Evolutionary conservation across 805 yeast genomes (phyloP).

Genomic region (Ogataea ramenticola): DNA sequence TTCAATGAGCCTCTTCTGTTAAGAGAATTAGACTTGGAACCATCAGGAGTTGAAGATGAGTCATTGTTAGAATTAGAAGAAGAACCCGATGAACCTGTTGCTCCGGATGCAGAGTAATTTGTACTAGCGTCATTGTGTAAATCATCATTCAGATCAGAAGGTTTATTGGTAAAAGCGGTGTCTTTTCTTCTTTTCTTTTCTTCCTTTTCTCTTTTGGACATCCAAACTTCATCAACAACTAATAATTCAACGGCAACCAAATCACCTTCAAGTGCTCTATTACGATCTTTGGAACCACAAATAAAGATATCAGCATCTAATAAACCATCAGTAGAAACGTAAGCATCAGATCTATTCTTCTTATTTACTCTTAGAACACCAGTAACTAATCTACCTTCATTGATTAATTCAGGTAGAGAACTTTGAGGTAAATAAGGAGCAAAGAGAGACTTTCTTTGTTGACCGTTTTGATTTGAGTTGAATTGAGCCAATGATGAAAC

Average conservation of each 20-base stretch:
- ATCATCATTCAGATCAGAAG: constrained; percentile 47
- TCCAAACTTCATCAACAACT: constrained; percentile 97
- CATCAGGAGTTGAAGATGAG: constrained; percentile 28
- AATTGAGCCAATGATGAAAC: constrained; percentile 41
- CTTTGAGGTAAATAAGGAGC: constrained; percentile 96
- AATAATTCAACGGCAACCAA: constrained; percentile 91
- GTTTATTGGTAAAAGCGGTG: constrained; percentile 22
- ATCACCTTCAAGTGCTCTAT: constrained; percentile 95
- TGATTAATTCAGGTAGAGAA: constrained; percentile 79
- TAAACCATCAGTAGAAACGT: constrained; percentile 94
- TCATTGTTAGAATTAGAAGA: constrained; percentile 24
- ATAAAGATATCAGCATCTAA: constrained; percentile 95
- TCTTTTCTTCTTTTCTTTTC: constrained; percentile 81
- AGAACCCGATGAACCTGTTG: constrained; percentile 13
- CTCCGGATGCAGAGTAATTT: constrained; percentile 18
- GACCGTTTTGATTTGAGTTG: constrained; percentile 30
- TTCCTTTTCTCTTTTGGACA: constrained; percentile 90
- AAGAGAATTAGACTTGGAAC: constrained; percentile 26
- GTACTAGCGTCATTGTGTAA: constrained; percentile 78
- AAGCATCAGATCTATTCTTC: constrained; percentile 95
- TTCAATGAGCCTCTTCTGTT: constrained; percentile 85
- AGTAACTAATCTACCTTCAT: constrained; percentile 86
- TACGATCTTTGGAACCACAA: constrained; percentile 97
- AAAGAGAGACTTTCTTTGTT: constrained; percentile 68
- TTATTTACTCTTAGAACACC: constrained; percentile 92